These are phyloP conservation scores for Leccinellum albellum DNA, from an alignment of 768 basidiomycete species.

Conservation along the genomic window DNA sequence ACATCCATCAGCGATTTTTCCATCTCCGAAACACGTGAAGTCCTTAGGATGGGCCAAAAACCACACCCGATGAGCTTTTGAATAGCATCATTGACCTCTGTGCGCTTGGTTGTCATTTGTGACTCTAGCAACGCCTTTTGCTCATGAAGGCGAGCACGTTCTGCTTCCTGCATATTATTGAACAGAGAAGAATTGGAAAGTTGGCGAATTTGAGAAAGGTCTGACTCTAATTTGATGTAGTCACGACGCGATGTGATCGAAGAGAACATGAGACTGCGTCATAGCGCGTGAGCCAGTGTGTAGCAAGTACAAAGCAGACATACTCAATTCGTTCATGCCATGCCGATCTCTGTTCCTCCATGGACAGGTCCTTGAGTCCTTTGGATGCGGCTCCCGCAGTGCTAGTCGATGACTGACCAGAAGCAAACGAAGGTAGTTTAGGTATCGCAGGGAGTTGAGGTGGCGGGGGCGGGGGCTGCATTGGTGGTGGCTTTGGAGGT, in stretches of 20 bases:
- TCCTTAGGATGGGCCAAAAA: slow-evolving; percentile 39
- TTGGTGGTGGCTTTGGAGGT: slow-evolving; percentile 12
- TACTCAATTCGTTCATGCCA: slow-evolving; percentile 43
- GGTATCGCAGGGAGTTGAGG: slow-evolving; percentile 17
- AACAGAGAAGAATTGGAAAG: slow-evolving; percentile 25
- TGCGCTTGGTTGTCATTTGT: slow-evolving; percentile 29
- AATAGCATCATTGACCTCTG: slow-evolving; percentile 29
- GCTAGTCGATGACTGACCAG: slow-evolving; percentile 6
- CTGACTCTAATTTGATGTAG: slow-evolving; percentile 29
- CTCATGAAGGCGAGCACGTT: slow-evolving; percentile 20
- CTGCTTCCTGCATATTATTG: slow-evolving; percentile 23
- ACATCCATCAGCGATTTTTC: slow-evolving; percentile 21
- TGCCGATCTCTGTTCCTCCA: slow-evolving; percentile 34
- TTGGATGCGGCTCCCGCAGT: background rate
- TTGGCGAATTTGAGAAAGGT: slow-evolving; percentile 26
- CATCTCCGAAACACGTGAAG: slow-evolving; percentile 22
- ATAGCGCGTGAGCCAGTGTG: background rate
- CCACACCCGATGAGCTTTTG: slow-evolving; percentile 31
- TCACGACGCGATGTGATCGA: slow-evolving; percentile 34
- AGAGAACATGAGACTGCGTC: slow-evolving; percentile 34
- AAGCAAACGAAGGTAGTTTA: slow-evolving; percentile 17
- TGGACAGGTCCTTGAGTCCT: slow-evolving; percentile 22
- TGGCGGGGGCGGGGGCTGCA: slow-evolving; percentile 21
- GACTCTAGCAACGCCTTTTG: slow-evolving; percentile 24
- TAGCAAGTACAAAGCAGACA: slow-evolving; percentile 10